phyloP scores from a whole-genome alignment of 306 rosid species.

The Dryas drummondii region DNA sequence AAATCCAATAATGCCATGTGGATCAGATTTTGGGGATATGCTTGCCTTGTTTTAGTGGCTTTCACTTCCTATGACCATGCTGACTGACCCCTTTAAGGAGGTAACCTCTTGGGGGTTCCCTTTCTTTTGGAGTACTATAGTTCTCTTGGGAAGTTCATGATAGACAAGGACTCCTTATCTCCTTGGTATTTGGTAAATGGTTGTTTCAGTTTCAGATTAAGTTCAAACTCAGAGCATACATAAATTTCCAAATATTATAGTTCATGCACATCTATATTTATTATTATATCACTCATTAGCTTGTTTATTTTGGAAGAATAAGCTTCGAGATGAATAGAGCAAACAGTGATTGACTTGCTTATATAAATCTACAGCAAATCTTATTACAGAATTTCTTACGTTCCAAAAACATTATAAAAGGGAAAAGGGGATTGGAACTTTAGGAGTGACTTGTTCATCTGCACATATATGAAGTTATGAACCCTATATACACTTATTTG shows the following conservation, averaged over 20 bases:
- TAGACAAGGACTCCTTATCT: no score
- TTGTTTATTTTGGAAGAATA: not conserved
- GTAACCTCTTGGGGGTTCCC: not conserved
- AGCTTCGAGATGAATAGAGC: not conserved
- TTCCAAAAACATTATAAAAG: not conserved
- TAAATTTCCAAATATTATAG: no score
- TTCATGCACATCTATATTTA: no score
- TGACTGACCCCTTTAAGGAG: not conserved
- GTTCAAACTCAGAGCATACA: no score
- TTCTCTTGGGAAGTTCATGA: no score
- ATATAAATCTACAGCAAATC: not conserved
- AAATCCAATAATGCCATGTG: not conserved
- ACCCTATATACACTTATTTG: not conserved
- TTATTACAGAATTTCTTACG: not conserved
- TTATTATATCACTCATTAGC: not conserved
- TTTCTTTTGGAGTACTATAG: no score
- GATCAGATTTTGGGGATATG: not conserved
- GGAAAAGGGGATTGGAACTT: constrained; percentile 8
- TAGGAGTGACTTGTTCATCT: not conserved
- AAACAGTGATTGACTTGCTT: not conserved
- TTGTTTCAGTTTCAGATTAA: no score
- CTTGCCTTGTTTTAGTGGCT: not conserved
- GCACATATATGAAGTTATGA: not conserved
- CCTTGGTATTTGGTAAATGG: no score
- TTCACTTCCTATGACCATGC: not conserved